These are phyloP conservation scores for Xerocomellus dryophilus DNA, from an alignment of 768 basidiomycete genomes.

Conservation along the genomic window DNA sequence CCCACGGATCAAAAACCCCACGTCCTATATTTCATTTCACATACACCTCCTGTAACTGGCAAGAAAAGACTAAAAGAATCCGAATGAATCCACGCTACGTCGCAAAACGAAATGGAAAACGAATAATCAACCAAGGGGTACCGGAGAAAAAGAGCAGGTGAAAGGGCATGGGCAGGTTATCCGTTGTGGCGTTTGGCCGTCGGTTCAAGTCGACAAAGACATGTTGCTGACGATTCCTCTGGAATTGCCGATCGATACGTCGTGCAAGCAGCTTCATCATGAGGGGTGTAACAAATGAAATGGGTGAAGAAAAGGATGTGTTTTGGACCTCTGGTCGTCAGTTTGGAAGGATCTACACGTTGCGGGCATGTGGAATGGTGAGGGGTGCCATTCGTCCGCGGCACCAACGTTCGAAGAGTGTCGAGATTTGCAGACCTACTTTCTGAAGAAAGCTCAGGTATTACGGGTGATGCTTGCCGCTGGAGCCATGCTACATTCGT, in stretches of 20 bases:
- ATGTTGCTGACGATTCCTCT: slow-evolving; percentile 8
- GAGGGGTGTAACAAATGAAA: neutral
- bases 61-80: too few species aligned
- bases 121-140: too few species aligned
- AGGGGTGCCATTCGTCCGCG: neutral
- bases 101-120: too few species aligned
- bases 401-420: neutral
- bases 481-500: neutral
- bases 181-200: slow-evolving; percentile 21
- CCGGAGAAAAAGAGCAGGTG: too few species aligned
- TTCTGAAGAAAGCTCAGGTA: neutral
- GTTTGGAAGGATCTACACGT: slow-evolving; percentile 18
- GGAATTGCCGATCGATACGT: slow-evolving; percentile 12
- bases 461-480: neutral
- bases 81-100: too few species aligned
- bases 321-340: neutral
- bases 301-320: neutral
- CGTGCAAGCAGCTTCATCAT: slow-evolving; percentile 7
- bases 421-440: neutral
- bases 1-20: too few species aligned
- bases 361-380: slow-evolving; percentile 19
- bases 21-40: too few species aligned
- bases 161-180: slow-evolving; percentile 7
- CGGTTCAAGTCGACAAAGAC: slow-evolving; percentile 15
- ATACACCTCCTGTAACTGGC: too few species aligned